phyloP scores from a whole-genome alignment of 23 red algal species.

The Pyropia haitanensis region DNA sequence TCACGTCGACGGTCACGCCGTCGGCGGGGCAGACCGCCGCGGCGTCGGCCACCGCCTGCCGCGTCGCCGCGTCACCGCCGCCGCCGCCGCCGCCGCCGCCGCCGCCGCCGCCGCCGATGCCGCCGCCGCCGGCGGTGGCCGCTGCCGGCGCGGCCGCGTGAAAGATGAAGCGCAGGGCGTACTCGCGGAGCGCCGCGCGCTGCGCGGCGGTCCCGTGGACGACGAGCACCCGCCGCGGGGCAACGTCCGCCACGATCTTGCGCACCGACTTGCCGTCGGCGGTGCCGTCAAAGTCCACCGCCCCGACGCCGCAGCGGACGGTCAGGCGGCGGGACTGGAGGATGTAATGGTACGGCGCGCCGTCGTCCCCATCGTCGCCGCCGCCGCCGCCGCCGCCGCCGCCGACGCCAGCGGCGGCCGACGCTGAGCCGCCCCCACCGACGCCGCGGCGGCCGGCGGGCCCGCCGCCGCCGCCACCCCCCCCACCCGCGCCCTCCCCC shows the following conservation, averaged over 20 bases:
- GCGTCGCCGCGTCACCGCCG: too few species aligned
- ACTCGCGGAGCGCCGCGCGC: conserved; percentile 32
- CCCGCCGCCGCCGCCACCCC: too few species aligned
- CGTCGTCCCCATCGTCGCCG: conserved; percentile 17
- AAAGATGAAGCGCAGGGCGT: neutral
- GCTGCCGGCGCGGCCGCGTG: too few species aligned
- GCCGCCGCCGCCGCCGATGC: too few species aligned
- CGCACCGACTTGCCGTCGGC: conserved; percentile 79
- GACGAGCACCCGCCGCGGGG: conserved; percentile 77
- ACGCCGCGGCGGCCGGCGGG: too few species aligned
- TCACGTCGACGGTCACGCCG: conserved; percentile 69
- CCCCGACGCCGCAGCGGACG: conserved; percentile 41
- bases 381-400: too few species aligned
- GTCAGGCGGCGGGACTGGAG: conserved; percentile 26
- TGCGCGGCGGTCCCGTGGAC: conserved; percentile 68
- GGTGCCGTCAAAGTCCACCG: conserved; percentile 47
- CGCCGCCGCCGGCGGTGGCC: too few species aligned
- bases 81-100: too few species aligned
- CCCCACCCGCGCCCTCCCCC: too few species aligned
- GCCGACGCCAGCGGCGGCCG: too few species aligned
- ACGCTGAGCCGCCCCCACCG: too few species aligned
- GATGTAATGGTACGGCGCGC: conserved; percentile 68
- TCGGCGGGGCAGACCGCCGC: conserved; percentile 10
- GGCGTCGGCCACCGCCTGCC: too few species aligned
- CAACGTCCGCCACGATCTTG: conserved; percentile 66